Conservation (phyloP, 352 stramenopile species). For the Elongisporangium prolatum region DNA sequence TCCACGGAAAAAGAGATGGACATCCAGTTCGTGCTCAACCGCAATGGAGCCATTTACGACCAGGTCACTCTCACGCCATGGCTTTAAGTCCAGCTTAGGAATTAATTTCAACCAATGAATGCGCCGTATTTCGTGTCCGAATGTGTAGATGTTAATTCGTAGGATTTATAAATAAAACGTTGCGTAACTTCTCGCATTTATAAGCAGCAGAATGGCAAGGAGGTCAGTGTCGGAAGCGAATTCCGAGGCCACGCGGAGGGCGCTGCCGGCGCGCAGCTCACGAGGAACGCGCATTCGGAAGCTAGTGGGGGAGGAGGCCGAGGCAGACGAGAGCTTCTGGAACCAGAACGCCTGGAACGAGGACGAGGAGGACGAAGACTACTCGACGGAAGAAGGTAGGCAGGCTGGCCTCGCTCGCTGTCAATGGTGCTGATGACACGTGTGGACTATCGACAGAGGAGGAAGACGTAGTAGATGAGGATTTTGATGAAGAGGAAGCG, state of each 20-base stretch:
- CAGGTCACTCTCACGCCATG: conserved; percentile 60
- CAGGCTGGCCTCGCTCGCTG: neutral
- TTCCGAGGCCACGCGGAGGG: conserved; percentile 15
- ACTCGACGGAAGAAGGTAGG: conserved; percentile 83
- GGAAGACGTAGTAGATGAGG: conserved; percentile 83
- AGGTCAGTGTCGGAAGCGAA: neutral
- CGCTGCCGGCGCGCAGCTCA: conserved; percentile 58
- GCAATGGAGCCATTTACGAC: conserved; percentile 77
- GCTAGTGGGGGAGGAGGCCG: conserved; percentile 82
- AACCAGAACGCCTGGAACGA: conserved; percentile 81
- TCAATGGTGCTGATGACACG: conserved; percentile 2
- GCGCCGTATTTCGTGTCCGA: neutral
- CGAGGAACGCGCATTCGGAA: conserved; percentile 77
- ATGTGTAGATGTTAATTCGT: neutral
- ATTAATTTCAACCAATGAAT: conserved; percentile 1
- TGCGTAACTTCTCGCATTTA: no score
- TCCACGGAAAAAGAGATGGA: conserved; percentile 61
- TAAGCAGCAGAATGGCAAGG: neutral
- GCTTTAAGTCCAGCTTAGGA: conserved; percentile 15
- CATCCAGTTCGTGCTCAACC: conserved; percentile 77
- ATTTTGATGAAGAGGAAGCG: conserved; percentile 84
- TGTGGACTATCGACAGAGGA: conserved; percentile 50
- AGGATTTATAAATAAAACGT: no score
- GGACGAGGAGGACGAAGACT: conserved; percentile 81
- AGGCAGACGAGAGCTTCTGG: conserved; percentile 88